Conservation (phyloP, 2,329 filamentous ascomycete species). For the Pseudomassariella vexata region DNA sequence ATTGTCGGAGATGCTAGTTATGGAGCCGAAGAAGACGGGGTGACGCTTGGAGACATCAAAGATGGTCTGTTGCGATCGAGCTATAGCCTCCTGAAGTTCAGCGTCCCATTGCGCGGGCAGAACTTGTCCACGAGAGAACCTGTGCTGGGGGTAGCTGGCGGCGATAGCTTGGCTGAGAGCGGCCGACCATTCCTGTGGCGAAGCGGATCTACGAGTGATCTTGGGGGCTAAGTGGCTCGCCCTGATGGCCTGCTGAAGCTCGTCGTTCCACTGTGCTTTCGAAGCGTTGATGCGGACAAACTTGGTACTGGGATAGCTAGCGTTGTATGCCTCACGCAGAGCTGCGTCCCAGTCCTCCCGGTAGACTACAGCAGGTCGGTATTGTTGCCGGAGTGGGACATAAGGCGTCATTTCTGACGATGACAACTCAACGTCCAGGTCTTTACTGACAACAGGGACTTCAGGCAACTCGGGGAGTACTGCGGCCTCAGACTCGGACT, state of each 20-base stretch:
- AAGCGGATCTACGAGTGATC: conserved; percentile 11
- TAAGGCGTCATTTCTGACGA: conserved; percentile 8
- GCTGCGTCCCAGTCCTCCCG: conserved; percentile 28
- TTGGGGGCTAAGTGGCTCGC: conserved; percentile 13
- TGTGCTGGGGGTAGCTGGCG: conserved; percentile 21
- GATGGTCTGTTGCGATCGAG: conserved; percentile 6
- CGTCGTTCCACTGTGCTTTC: conserved; percentile 18
- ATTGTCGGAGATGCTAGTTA: conserved; percentile 12
- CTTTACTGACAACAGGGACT: conserved; percentile 14
- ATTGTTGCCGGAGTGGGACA: conserved; percentile 15
- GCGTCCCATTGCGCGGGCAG: conserved; percentile 15
- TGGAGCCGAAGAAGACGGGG: conserved; percentile 27
- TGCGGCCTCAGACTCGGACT: conserved; percentile 7
- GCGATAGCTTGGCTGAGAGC: conserved; percentile 31
- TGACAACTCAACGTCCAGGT: conserved; percentile 14
- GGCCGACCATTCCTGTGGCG: conserved; percentile 26
- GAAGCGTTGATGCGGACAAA: conserved; percentile 5
- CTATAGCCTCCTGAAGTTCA: conserved; percentile 17
- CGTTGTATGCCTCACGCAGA: conserved; percentile 23
- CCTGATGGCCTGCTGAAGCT: conserved; percentile 15
- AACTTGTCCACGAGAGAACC: conserved; percentile 14
- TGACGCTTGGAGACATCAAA: conserved; percentile 25
- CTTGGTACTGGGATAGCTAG: conserved; percentile 19
- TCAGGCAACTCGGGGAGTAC: conserved; percentile 12
- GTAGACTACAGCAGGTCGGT: conserved; percentile 18